Base-by-base conservation (phyloP, 345 rosid species). In the Aurinia saxatilis region DNA sequence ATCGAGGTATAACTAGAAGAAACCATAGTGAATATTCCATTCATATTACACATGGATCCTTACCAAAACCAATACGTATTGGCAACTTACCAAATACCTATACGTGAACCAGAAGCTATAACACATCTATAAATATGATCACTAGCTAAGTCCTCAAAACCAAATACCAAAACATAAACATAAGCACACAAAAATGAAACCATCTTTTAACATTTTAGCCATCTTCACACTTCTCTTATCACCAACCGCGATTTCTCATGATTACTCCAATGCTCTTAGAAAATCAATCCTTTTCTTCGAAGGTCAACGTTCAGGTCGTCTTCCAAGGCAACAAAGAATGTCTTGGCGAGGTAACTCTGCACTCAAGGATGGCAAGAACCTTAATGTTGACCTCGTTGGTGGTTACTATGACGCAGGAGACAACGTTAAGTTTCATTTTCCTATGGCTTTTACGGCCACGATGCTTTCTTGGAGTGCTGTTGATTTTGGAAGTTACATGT, bases 351-450 rank as follows among this genome's bases (percentile, higher is more conserved):
- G 79, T 16, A 60, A 79, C 72, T 92, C 96, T 0, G 97, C 81
- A 14, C 79, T 92, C 18, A 58, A 78, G 51, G 99, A 92, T 51
- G 99, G 99, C 0, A 71, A 75, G 72, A 72, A 70, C 16, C 82
- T 83, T 39, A 72, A 77, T 37, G 45, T 77, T 1, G 87, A 89
- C 80, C 73, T 92, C 29, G 78, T 82, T 17, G 97, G 98, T 11
- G 97, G 98, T 7, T 92, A 89, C 77, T 87, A 90, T 51, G 97
- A 92, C 50, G 98, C 98, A 5, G 98, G 97, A 3, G 98, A 92
- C 53, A 87, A 92, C 67, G 75, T 92, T 37, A 89, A 92, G 78
- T 92, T 87, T 54, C 82, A 80, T 13, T 90, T 92, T 64, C 98
- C 98, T 1, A 87, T 92, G 97, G 95, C 97, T 12, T 92, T 89